These are phyloP conservation scores for Toxoplasma gondii DNA, from an alignment of 169 alveolate genomes.

Conservation along the genomic window DNA sequence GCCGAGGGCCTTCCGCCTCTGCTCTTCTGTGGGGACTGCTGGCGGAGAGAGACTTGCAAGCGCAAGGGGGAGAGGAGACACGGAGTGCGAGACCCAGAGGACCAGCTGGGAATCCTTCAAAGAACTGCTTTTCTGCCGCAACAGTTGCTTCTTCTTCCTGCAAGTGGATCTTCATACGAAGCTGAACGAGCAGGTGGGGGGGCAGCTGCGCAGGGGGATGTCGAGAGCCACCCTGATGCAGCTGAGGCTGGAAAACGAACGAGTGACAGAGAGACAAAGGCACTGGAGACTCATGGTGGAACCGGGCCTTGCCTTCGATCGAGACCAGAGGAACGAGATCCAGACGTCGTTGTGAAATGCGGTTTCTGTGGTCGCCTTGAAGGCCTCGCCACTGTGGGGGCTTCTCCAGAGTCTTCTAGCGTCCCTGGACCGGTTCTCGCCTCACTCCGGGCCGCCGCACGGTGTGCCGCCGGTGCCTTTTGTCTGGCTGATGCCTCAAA, in stretches of 20 bases:
- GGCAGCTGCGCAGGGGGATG: neutral
- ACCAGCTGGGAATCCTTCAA: neutral
- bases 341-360: neutral
- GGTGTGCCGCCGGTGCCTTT: neutral
- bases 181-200: neutral
- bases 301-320: too few relatives aligned
- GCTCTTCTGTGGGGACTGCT: neutral
- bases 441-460: neutral
- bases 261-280: too few relatives aligned
- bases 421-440: neutral
- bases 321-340: neutral
- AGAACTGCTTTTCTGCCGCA: slow-evolving; percentile 43
- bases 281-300: too few relatives aligned
- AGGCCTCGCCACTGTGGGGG: neutral
- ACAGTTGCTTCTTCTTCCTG: slow-evolving; percentile 33
- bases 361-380: slow-evolving; percentile 15
- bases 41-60: neutral
- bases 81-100: neutral
- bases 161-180: neutral
- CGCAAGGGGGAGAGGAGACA: neutral
- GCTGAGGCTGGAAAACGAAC: too few relatives aligned
- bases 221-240: neutral
- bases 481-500: neutral
- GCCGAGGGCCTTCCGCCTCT: neutral
- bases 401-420: neutral